Conservation (phyloP, 306 rosid species). For the Casuarina cunninghamiana region DNA sequence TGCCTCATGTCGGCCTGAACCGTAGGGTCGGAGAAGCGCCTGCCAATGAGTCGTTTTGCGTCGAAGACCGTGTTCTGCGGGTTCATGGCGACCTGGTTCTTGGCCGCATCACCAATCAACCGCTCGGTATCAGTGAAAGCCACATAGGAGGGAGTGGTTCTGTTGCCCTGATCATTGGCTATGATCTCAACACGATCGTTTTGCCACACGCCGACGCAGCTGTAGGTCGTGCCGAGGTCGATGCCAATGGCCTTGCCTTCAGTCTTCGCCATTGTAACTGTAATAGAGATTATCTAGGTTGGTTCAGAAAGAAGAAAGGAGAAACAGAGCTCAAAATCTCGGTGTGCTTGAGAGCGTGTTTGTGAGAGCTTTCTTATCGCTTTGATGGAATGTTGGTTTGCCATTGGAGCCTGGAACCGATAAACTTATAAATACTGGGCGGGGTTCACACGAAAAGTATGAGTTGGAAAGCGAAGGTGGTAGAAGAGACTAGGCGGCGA, state of each 20-base stretch:
- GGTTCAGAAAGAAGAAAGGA: conserved; percentile 11
- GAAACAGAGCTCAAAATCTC: not conserved
- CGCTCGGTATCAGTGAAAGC: conserved; percentile 55
- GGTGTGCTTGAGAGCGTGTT: not conserved
- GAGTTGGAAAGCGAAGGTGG: conserved; percentile 15
- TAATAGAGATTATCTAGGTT: conserved; percentile 7
- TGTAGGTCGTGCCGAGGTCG: conserved; percentile 56
- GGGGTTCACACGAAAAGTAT: too few relatives aligned
- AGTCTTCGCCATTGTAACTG: not conserved
- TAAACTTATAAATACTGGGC: too few relatives aligned
- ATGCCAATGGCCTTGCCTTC: conserved; percentile 47
- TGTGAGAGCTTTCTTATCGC: not conserved
- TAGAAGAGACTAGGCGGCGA: conserved; percentile 21
- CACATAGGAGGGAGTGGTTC: conserved; percentile 51
- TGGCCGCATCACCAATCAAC: conserved; percentile 12
- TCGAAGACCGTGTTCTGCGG: conserved; percentile 54
- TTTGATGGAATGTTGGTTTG: not conserved
- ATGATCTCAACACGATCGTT: conserved; percentile 57
- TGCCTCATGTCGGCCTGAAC: conserved; percentile 39
- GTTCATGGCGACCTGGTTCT: conserved; percentile 55
- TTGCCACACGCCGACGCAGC: conserved; percentile 57
- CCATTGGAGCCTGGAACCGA: not conserved
- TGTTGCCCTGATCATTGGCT: conserved; percentile 54
- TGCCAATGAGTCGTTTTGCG: conserved; percentile 47
- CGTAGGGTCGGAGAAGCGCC: conserved; percentile 33